phyloP scores from a whole-genome alignment of 306 rosid genomes.

The Astragalus membranaceus region DNA sequence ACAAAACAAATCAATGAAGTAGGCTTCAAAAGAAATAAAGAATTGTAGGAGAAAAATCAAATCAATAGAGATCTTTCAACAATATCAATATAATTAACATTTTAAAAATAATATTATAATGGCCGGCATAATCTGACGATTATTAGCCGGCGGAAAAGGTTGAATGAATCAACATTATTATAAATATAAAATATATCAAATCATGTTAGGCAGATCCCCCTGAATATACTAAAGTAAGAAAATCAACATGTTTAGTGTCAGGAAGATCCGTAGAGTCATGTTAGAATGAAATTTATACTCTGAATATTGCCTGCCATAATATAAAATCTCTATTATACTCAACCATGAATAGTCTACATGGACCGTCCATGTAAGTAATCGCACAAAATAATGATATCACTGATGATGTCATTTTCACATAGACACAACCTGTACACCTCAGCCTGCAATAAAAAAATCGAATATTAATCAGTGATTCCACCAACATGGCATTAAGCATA shows the following conservation, averaged over 20 bases:
- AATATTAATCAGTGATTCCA: no score
- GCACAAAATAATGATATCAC: no score
- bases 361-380: no score
- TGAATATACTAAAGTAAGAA: not conserved
- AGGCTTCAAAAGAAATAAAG: not conserved
- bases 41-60: not conserved
- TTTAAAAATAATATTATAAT: not conserved
- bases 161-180: not conserved
- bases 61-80: not conserved
- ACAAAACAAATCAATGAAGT: not conserved
- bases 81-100: not conserved
- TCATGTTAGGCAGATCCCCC: not conserved
- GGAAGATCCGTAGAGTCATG: not conserved
- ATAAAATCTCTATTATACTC: no score
- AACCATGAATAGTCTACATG: no score
- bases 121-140: not conserved
- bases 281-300: not conserved
- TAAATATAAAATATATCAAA: no score
- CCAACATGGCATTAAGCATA: no score
- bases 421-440: no score
- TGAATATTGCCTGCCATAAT: not conserved
- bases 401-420: no score
- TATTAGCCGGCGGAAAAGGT: not conserved
- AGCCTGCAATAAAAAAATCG: no score
- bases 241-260: constrained; percentile 15